Evolutionary conservation across 2,329 filamentous ascomycete species (phyloP), one percentile per base, ranked within the genome.

Genomic region (Ploettnerulaceae sp.): DNA sequence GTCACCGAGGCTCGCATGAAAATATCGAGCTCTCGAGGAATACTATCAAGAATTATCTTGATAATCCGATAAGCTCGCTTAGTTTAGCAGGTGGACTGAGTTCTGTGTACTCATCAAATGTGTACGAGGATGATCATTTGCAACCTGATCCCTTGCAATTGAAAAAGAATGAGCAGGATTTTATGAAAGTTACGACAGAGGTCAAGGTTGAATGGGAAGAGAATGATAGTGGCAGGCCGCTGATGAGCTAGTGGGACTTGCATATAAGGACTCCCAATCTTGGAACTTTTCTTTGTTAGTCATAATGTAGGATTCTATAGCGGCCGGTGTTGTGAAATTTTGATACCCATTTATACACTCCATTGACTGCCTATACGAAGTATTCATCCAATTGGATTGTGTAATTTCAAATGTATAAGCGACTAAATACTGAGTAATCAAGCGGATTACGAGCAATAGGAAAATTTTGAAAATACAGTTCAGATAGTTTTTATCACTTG

Each of bases 61-160:
- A 60, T 24, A 29, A 33, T 7, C 51, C 54, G 15, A 46, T 49
- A 41, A 51, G 39, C 29, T 34, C 29, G 5, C 28, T 49, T 5
- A 45, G 43, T 5, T 28, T 55, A 6, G 29, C 38, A n/a, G 44
- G 35, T 17, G 20, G 35, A 20, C 44, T 55, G 3, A 52, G 48
- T n/a, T 56, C 47, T 40, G 24, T 50, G 8, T 61, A 53, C 45
- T 52, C 51, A 1, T 44, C 39, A 12, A 54, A 45, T 20, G 39
- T 41, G 14, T 49, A 51, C 14, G 48, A 53, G 1, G 49, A 50
- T 17, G 31, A 25, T 20, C 28, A 28, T 5, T 11, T 53, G 25
- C 46, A 46, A 12, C 55, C 55, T 18, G 47, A 47, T 12, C 53
- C 55, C 22, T 24, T 57, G 7, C 25, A 39, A 12, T 14, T 55